Evolutionary conservation across 768 basidiomycete species (phyloP).

Genomic region (Candolleomyces aberdarensis): DNA sequence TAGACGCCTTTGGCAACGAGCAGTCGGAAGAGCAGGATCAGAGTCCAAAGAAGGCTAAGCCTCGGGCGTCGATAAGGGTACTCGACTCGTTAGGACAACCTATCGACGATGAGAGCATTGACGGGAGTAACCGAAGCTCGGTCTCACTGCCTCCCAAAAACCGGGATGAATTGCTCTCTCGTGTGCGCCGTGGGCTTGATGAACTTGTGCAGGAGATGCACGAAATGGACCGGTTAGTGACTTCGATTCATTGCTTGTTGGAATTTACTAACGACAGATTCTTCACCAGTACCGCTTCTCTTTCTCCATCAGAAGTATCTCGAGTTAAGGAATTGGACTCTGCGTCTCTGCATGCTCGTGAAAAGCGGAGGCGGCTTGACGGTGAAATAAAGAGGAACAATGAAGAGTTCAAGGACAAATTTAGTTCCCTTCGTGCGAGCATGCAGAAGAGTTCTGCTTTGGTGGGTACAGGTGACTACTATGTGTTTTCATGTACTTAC

Average conservation of each 20-base stretch:
- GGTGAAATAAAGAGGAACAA: slow-evolving; percentile 39
- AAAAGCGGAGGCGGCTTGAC: slow-evolving; percentile 43
- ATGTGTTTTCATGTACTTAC: not conserved
- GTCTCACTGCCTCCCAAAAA: slow-evolving; percentile 18
- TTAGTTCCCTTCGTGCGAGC: slow-evolving; percentile 1
- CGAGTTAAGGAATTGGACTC: slow-evolving; percentile 51
- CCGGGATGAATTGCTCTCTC: slow-evolving; percentile 52
- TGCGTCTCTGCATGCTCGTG: slow-evolving; percentile 49
- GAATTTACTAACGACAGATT: not conserved
- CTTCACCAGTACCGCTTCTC: not conserved
- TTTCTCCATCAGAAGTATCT: slow-evolving; percentile 32
- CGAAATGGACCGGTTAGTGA: slow-evolving; percentile 55
- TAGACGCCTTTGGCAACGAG: slow-evolving; percentile 70
- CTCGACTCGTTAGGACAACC: slow-evolving; percentile 65
- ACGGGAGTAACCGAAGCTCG: slow-evolving; percentile 10
- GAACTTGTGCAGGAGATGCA: slow-evolving; percentile 55
- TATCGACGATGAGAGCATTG: slow-evolving; percentile 20
- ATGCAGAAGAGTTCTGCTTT: not conserved
- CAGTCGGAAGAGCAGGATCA: slow-evolving; percentile 13
- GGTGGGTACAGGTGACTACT: not conserved
- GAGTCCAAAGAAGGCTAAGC: slow-evolving; percentile 13
- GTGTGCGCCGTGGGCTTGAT: slow-evolving; percentile 55
- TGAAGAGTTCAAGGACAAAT: slow-evolving; percentile 16
- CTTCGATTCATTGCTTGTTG: not conserved
- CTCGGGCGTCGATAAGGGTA: slow-evolving; percentile 48